phyloP scores from a whole-genome alignment of 2,329 filamentous ascomycete genomes.

The Fusarium veterinarium region DNA sequence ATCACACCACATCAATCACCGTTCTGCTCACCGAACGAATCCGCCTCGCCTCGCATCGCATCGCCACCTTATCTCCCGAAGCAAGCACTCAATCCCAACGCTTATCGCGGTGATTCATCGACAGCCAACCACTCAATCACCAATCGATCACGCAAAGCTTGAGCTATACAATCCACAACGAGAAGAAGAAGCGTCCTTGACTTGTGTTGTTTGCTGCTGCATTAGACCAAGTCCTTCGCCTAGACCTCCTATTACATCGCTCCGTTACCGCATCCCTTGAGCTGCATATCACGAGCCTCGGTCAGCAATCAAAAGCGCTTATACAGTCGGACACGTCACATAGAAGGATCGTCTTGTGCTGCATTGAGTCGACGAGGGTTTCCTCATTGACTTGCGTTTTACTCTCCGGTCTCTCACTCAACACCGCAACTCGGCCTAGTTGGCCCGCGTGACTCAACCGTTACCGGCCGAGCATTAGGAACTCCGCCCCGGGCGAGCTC shows the following conservation, averaged over 20 bases:
- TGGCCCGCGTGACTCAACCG: constrained; percentile 41
- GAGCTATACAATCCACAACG: constrained; percentile 36
- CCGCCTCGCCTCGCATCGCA: constrained; percentile 38
- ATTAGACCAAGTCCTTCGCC: constrained; percentile 35
- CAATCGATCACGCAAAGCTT: constrained; percentile 35
- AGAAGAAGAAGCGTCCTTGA: constrained; percentile 51
- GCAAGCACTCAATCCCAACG: constrained; percentile 35
- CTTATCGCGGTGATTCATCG: constrained; percentile 41
- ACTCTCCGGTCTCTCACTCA: constrained; percentile 16
- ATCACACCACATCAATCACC: constrained; percentile 10
- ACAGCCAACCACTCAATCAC: constrained; percentile 6
- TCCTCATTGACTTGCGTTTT: constrained; percentile 30
- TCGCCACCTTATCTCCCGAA: constrained; percentile 41
- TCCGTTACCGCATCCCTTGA: constrained; percentile 17
- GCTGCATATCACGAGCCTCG: constrained; percentile 19
- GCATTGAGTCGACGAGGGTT: constrained; percentile 45
- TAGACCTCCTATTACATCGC: constrained; percentile 28
- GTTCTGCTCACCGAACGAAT: constrained; percentile 36
- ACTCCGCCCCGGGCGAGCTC: constrained; percentile 45
- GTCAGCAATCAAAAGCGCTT: constrained; percentile 27
- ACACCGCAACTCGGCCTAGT: constrained; percentile 29
- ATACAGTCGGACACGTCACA: constrained; percentile 12
- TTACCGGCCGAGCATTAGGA: constrained; percentile 39
- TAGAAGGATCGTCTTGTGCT: constrained; percentile 26
- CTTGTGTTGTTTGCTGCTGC: constrained; percentile 34